Evolutionary conservation across 768 basidiomycete genomes (phyloP).

Genomic region (Xerocomus brunneocitrinus): DNA sequence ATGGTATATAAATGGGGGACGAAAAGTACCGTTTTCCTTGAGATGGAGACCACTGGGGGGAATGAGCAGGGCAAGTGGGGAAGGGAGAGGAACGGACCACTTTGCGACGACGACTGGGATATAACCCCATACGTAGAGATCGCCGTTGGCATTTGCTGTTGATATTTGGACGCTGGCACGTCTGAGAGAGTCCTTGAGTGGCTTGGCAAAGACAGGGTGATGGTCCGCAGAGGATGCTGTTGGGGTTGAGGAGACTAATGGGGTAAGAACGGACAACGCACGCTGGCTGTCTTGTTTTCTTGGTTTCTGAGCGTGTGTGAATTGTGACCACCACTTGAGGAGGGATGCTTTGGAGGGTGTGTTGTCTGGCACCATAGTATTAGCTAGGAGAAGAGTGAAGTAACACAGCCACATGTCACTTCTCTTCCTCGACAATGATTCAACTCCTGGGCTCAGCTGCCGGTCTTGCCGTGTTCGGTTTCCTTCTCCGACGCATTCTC

Average conservation of each 20-base stretch:
- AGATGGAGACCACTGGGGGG: slow-evolving; percentile 76
- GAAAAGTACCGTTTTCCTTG: slow-evolving; percentile 76
- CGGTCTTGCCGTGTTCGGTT: slow-evolving; percentile 4
- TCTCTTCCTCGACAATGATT: not conserved
- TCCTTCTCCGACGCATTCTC: slow-evolving; percentile 2
- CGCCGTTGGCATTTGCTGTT: slow-evolving; percentile 77
- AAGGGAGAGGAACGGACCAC: slow-evolving; percentile 54
- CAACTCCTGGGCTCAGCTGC: not conserved
- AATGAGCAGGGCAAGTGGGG: slow-evolving; percentile 2
- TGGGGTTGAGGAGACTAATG: not conserved
- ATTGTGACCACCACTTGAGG: slow-evolving; percentile 81
- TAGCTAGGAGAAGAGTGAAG: not conserved
- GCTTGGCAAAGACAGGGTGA: slow-evolving; percentile 76
- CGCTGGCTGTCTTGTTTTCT: slow-evolving; percentile 52
- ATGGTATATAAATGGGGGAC: not conserved
- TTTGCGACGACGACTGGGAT: slow-evolving; percentile 98
- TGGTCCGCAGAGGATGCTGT: slow-evolving; percentile 22
- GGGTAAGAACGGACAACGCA: slow-evolving; percentile 17
- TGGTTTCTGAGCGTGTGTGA: slow-evolving; percentile 57
- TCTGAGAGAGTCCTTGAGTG: slow-evolving; percentile 76
- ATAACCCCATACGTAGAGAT: slow-evolving; percentile 87
- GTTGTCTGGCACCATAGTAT: slow-evolving; percentile 28
- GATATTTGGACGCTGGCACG: slow-evolving; percentile 93
- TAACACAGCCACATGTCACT: slow-evolving; percentile 17
- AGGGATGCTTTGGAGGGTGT: slow-evolving; percentile 51